Percentiles rank a stretch among this genome's conserved stretches.
phyloP scores from a whole-genome alignment of 495 filamentous ascomycete genomes.

The Schizothecium vesticola region DNA sequence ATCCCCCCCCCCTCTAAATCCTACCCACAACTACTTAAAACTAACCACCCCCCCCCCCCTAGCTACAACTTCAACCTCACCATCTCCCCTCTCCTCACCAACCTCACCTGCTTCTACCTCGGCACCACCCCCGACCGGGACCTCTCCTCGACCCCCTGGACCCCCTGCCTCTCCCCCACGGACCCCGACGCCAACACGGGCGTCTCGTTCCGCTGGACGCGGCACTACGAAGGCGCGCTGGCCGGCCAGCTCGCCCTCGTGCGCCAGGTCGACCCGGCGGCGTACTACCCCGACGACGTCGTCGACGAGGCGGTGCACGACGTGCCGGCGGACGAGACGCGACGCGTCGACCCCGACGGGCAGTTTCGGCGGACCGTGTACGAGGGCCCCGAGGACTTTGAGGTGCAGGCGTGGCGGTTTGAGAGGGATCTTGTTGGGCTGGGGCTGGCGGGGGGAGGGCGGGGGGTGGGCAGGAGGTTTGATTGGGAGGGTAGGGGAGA shows the following conservation, averaged over 20 bases:
- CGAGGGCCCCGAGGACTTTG: slow-evolving; percentile 28
- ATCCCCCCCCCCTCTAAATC: background rate
- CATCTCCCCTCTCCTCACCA: background rate
- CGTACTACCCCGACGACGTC: background rate
- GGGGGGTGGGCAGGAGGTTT: background rate
- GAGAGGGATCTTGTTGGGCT: background rate
- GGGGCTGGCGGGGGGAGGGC: background rate
- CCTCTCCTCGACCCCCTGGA: slow-evolving; percentile 14
- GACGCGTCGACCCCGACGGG: slow-evolving; percentile 11
- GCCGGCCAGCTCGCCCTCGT: background rate
- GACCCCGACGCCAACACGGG: background rate
- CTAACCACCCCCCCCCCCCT: background rate
- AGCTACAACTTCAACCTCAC: slow-evolving; percentile 25
- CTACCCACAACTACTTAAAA: background rate
- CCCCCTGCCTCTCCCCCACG: slow-evolving; percentile 13
- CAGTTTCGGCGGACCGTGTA: slow-evolving; percentile 21
- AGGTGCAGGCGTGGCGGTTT: slow-evolving; percentile 15
- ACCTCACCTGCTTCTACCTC: slow-evolving; percentile 16
- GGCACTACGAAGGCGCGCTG: background rate
- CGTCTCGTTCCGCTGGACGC: slow-evolving; percentile 22
- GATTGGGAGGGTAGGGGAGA: background rate
- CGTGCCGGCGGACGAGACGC: slow-evolving; percentile 3
- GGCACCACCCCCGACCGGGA: slow-evolving; percentile 18
- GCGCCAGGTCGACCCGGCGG: slow-evolving; percentile 14
- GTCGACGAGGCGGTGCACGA: slow-evolving; percentile 14